Evolutionary conservation across 1,284 basidiomycete genomes (phyloP), one percentile per base, ranked within the genome.

Genomic region (Ustilago trichophora): DNA sequence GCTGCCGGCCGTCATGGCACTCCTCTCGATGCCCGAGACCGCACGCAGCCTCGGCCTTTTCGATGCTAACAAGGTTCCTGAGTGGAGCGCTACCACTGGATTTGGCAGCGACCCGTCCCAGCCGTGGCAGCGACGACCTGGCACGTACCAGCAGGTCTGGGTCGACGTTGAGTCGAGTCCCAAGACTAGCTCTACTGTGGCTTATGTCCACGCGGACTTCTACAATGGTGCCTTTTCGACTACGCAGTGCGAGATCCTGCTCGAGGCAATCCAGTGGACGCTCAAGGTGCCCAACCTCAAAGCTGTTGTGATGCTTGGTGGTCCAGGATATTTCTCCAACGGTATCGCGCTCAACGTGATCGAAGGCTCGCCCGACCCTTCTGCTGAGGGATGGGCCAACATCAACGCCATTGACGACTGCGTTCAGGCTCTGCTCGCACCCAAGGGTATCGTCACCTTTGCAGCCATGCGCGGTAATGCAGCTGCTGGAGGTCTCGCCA

Each of bases 181-280:
- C 4, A 44, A 51, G 27, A 53, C 57, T 1, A 21, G 10, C 43
- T 57, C 74, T 18, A 16, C 41, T 10, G 42, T 75, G n/a, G 83
- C 82, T 53, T 80, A 82, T 50, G 80, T 85, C 16, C 83, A 84
- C 60, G 84, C 82, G 66, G 81, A 84, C 57, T 84, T 83, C 53
- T 84, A 84, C 62, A 84, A 85, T 52, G 84, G 84, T 10, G 84
- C 84, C 2, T 83, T 80, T 46, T 82, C 83, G 10, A 84, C 84
- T 4, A 62, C 73, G 6, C 82, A 84, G 37, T 84, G 83, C 56
- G 72, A 81, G 49, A 74, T 76, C 19, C 75, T 84, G 7, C 73
- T 83, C 16, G 55, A 64, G 8, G 83, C 82, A 1, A 72, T 84
- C 9, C 75, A 79, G 36, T 83, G 82, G 80, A 79, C 82, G 8